Evolutionary conservation across 2,329 filamentous ascomycete genomes (phyloP).

Genomic region (Cadophora luteo-olivacea): DNA sequence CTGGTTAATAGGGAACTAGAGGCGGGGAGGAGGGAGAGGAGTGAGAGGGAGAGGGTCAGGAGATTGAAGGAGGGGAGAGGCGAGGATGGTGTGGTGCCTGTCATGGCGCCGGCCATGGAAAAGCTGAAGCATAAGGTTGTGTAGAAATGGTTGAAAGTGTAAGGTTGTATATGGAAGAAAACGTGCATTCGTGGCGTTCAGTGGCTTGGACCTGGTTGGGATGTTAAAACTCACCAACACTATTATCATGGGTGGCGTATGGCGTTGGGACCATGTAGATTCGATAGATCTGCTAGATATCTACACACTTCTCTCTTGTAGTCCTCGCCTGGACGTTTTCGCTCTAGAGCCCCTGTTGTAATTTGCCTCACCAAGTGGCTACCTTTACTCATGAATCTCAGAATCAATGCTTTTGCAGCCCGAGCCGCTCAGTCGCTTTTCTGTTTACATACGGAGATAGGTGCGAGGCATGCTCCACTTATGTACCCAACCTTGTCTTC

Average conservation of each 20-base stretch:
- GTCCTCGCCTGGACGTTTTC: not conserved
- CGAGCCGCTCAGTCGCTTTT: too few relatives aligned
- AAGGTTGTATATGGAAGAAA: not conserved
- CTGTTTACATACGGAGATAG: too few relatives aligned
- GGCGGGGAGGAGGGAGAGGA: conserved; percentile 35
- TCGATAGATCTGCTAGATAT: conserved; percentile 18
- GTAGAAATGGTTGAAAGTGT: not conserved
- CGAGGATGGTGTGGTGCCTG: conserved; percentile 30
- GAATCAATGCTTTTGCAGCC: too few relatives aligned
- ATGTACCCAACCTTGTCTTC: too few relatives aligned
- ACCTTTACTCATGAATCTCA: too few relatives aligned
- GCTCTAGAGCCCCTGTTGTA: too few relatives aligned
- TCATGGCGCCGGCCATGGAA: conserved; percentile 16
- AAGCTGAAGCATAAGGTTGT: conserved; percentile 7
- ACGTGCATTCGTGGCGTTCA: conserved; percentile 16
- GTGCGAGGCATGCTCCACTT: too few relatives aligned
- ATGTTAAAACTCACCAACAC: conserved; percentile 17
- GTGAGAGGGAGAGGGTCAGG: conserved; percentile 34
- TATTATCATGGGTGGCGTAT: conserved; percentile 16
- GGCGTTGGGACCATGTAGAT: conserved; percentile 21
- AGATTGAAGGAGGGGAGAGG: conserved; percentile 41
- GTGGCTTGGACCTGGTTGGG: not conserved
- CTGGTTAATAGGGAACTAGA: conserved; percentile 36
- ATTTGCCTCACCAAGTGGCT: too few relatives aligned
- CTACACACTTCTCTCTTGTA: conserved; percentile 28